phyloP scores from a whole-genome alignment of 2,329 filamentous ascomycete genomes.

The Tolypocladium ovalisporum region DNA sequence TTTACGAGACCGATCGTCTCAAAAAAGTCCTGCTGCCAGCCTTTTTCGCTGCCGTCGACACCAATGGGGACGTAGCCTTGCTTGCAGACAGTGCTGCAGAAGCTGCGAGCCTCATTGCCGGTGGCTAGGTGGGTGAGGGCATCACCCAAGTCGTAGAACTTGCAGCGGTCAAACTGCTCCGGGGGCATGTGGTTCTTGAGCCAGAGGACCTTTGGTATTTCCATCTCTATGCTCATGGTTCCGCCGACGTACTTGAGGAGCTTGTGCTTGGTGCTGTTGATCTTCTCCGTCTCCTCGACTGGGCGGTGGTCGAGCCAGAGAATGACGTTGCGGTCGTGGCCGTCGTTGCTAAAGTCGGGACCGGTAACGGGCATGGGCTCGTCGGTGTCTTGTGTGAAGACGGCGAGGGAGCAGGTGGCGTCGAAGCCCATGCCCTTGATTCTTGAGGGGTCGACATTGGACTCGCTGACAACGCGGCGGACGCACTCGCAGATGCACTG shows the following conservation, averaged over 20 bases:
- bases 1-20: conserved; percentile 78
- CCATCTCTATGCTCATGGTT: conserved; percentile 99
- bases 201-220: conserved; percentile 97
- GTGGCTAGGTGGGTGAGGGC: conserved; percentile 91
- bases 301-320: conserved; percentile 96
- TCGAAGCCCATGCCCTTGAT: conserved; percentile 94
- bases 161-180: conserved; percentile 82
- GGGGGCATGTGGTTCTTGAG: conserved; percentile 96
- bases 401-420: conserved; percentile 92
- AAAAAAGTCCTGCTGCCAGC: conserved; percentile 95
- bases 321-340: conserved; percentile 86
- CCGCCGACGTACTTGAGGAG: conserved; percentile 92
- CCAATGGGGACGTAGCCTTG: conserved; percentile 96
- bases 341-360: conserved; percentile 64
- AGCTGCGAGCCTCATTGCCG: conserved; percentile 82
- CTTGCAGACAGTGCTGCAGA: conserved; percentile 94
- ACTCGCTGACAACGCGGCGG: conserved; percentile 69
- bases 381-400: conserved; percentile 81
- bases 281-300: conserved; percentile 79
- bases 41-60: conserved; percentile 92
- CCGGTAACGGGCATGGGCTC: conserved; percentile 87
- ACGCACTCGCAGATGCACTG: conserved; percentile 85
- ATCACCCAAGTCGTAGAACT: conserved; percentile 92
- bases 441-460: conserved; percentile 61
- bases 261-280: conserved; percentile 88